Conservation (phyloP, 2,329 filamentous ascomycete genomes). For the Ophiostoma montium region DNA sequence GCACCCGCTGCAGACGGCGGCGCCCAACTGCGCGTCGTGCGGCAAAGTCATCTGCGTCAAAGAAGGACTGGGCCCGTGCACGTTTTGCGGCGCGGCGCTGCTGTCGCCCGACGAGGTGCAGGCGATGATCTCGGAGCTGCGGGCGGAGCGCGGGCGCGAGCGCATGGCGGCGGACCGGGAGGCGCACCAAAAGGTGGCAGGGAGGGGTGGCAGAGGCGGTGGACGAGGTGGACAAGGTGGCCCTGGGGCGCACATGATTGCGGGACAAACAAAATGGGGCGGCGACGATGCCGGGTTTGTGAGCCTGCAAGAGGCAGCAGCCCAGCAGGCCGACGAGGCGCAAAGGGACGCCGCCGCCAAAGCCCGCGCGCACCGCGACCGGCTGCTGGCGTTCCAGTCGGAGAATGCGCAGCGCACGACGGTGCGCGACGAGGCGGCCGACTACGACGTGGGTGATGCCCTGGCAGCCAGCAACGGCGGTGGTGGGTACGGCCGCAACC, state of each 20-base stretch:
- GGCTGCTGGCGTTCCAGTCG: constrained; percentile 66
- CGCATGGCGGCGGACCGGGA: constrained; percentile 71
- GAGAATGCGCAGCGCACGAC: constrained; percentile 75
- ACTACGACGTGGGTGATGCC: constrained; percentile 35
- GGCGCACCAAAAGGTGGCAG: constrained; percentile 36
- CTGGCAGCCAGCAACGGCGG: constrained; percentile 19
- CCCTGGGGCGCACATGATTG: constrained; percentile 10
- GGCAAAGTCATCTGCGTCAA: constrained; percentile 93
- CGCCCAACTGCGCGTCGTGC: constrained; percentile 83
- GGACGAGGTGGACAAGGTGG: constrained; percentile 7
- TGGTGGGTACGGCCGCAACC: constrained; percentile 3
- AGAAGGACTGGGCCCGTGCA: constrained; percentile 87
- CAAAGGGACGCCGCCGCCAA: constrained; percentile 31
- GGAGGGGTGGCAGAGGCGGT: constrained; percentile 32
- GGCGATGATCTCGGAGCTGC: constrained; percentile 70
- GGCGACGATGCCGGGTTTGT: constrained; percentile 28
- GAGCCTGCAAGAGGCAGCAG: constrained; percentile 55
- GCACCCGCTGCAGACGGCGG: constrained; percentile 78
- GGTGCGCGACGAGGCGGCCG: constrained; percentile 69
- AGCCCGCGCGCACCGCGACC: constrained; percentile 68
- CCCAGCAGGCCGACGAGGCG: constrained; percentile 41
- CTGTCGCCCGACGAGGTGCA: constrained; percentile 62
- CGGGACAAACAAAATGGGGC: constrained; percentile 12
- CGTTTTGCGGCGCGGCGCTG: constrained; percentile 68
- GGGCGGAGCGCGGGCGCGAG: constrained; percentile 75